Evolutionary conservation across 1,284 basidiomycete species (phyloP).

Genomic region (Sporisorium scitamineum): DNA sequence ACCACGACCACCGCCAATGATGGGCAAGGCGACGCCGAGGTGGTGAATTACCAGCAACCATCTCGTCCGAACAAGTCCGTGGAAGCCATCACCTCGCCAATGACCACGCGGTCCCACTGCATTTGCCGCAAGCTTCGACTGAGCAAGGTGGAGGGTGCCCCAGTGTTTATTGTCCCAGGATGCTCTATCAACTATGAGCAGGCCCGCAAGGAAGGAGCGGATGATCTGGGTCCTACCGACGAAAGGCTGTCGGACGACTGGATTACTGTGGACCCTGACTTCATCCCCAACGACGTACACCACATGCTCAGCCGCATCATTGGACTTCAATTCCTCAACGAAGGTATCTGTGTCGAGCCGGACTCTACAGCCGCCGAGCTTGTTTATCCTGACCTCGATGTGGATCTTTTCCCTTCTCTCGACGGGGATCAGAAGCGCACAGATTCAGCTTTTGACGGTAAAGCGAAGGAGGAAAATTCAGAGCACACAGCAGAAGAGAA

Average conservation of each 20-base stretch:
- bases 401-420: constrained; percentile 5
- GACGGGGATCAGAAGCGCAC: constrained; percentile 4
- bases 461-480: not conserved
- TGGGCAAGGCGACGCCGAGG: not conserved
- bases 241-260: constrained; percentile 31
- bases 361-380: constrained; percentile 33
- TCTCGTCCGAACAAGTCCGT: not conserved
- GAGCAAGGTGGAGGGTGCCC: constrained; percentile 20
- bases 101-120: constrained; percentile 40
- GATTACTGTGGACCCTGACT: constrained; percentile 47
- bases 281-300: constrained; percentile 41
- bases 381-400: constrained; percentile 20
- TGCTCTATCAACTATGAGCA: constrained; percentile 49
- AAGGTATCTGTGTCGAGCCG: constrained; percentile 45
- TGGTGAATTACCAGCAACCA: not conserved
- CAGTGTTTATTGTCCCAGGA: constrained; percentile 48
- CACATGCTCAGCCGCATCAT: constrained; percentile 52
- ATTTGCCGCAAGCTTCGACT: constrained; percentile 36
- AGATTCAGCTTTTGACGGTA: not conserved
- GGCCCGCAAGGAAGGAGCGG: constrained; percentile 28
- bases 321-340: constrained; percentile 44
- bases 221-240: constrained; percentile 29
- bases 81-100: constrained; percentile 15
- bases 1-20: not conserved
- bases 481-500: not conserved